Percentiles rank a stretch among this genome's conserved stretches.
Conservation (phyloP, 306 rosid genomes). For the Luffa aegyptiaca region DNA sequence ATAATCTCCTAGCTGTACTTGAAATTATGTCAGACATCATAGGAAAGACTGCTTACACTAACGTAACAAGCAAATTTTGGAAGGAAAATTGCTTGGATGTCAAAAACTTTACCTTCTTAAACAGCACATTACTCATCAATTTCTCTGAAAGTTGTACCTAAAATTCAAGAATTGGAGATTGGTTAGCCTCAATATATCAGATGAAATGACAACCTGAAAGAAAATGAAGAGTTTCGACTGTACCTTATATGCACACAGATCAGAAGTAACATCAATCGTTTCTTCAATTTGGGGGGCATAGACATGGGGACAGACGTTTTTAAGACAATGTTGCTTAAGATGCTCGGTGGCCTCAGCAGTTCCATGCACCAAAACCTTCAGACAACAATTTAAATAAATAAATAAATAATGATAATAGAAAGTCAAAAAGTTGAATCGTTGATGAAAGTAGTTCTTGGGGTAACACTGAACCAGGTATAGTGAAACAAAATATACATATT, state of each 20-base stretch:
- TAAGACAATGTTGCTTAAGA: constrained; percentile 82
- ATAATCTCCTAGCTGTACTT: constrained; percentile 66
- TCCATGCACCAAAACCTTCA: constrained; percentile 94
- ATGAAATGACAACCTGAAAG: neutral
- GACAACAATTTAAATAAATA: neutral
- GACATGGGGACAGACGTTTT: constrained; percentile 76
- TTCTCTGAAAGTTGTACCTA: constrained; percentile 92
- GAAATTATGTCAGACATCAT: neutral
- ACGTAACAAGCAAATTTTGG: neutral
- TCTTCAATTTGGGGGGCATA: constrained; percentile 95
- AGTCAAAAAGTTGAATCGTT: neutral
- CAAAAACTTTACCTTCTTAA: constrained; percentile 60
- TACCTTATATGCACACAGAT: constrained; percentile 93
- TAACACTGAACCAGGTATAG: neutral
- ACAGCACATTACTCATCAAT: constrained; percentile 82
- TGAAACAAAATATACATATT: neutral
- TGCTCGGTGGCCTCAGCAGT: constrained; percentile 98
- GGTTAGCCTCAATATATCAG: neutral
- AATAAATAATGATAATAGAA: constrained; percentile 3
- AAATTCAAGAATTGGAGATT: constrained; percentile 19
- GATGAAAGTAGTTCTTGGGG: neutral
- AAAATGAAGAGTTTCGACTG: constrained; percentile 4
- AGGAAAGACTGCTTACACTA: neutral
- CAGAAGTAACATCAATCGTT: constrained; percentile 92
- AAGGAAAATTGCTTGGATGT: neutral